These are phyloP conservation scores for Diaporthe australafricana DNA, from an alignment of 2,329 filamentous ascomycete species.

Conservation along the genomic window DNA sequence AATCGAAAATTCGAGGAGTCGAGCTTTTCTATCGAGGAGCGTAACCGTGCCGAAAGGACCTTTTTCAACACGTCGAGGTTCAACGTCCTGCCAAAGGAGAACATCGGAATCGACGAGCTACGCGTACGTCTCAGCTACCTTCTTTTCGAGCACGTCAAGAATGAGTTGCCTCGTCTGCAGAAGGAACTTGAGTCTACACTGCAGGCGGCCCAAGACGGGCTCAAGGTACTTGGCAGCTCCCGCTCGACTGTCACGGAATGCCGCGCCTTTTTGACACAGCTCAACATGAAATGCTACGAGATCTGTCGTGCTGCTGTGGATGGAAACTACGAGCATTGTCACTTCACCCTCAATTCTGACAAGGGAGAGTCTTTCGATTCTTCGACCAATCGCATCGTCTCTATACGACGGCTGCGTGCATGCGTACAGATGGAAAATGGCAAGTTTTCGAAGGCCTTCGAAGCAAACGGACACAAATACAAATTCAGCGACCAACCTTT, in stretches of 20 bases:
- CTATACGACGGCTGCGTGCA: background rate
- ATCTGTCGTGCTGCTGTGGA: background rate
- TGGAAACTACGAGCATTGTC: slow-evolving; percentile 13
- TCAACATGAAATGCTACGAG: slow-evolving; percentile 30
- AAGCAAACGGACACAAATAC: slow-evolving; percentile 2
- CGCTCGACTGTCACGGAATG: background rate
- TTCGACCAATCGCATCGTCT: background rate
- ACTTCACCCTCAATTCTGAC: background rate
- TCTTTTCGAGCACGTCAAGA: slow-evolving; percentile 25
- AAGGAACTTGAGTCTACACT: background rate
- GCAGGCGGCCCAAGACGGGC: background rate
- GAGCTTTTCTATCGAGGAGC: background rate
- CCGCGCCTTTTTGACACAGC: background rate
- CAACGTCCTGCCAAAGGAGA: background rate
- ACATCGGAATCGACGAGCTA: slow-evolving; percentile 7
- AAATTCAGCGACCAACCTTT: background rate
- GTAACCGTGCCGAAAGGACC: background rate
- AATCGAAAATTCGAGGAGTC: slow-evolving; percentile 68
- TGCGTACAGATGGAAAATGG: background rate
- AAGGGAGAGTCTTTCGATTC: too few species aligned
- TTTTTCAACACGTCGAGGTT: slow-evolving; percentile 11
- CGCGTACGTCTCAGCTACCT: background rate
- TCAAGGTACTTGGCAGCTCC: background rate
- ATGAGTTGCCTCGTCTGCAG: slow-evolving; percentile 15
- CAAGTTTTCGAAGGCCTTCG: rapidly evolving